Evolutionary conservation across 2,329 filamentous ascomycete genomes (phyloP), one percentile per base, ranked within the genome.

Genomic region (Penicillium polonicum): DNA sequence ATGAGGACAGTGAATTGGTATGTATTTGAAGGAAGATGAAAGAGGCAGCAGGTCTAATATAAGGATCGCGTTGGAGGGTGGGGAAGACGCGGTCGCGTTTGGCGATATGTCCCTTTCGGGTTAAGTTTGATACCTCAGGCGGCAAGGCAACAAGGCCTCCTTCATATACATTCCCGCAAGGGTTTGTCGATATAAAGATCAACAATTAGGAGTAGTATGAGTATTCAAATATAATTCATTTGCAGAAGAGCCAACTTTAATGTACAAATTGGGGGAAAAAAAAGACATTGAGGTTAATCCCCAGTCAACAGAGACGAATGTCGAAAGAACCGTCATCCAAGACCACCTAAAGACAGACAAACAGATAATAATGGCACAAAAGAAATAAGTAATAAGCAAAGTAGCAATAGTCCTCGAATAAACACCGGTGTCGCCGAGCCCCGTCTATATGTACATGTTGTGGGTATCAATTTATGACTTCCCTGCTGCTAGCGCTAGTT

Each of bases 381-480:
- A 39, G 57, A 55, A 59, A 52, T 29, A 19, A 50, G 29, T 29
- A 36, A 49, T 31, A 38, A 44, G 17, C 31, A 61, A 45, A 46
- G 36, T 52, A 31, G 43, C 31, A 61, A 57, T 44, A 42, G n/a
- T 29, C 23, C 12, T 42, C 19, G 15, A 52, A 43, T 54, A 59
- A 59, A 72, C 71, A 59, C 71, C 70, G 55, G 45, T 57, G 59
- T 69, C 71, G 68, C 72, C 72, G 58, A 55, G 41, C 55, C 67
- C 68, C 64, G 58, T 72, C 65, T 73, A 72, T 71, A 44, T 29
- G 42, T 44, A 62, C 63, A 65, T 60, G 67, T 66, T 56, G 59
- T 59, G 67, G 71, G 70, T 74, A 74, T 73, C 71, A 68, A 65
- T 64, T 62, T 64, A 58, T 64, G 62, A 60, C 51, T 52, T 57